Conservation (phyloP, 805 yeast species). For the Maudiozyma bulderi region DNA sequence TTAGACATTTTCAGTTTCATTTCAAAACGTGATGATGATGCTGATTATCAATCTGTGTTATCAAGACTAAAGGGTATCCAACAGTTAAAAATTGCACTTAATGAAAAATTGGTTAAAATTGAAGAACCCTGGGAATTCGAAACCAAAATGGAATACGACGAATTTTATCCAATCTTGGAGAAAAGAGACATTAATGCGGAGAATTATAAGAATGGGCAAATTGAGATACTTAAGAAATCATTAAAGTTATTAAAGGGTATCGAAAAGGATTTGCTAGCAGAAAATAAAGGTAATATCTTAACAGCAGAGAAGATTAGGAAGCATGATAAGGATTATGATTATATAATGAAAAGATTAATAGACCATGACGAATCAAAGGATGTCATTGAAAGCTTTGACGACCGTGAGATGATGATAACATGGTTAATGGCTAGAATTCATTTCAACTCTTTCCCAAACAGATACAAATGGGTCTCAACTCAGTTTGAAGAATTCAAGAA, state of each 20-base stretch:
- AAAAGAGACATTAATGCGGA: slow-evolving; percentile 27
- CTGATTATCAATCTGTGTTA: slow-evolving; percentile 31
- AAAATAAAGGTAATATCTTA: slow-evolving; percentile 35
- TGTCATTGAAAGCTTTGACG: slow-evolving; percentile 35
- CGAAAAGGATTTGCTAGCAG: slow-evolving; percentile 42
- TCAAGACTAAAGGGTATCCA: slow-evolving; percentile 51
- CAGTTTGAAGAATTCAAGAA: slow-evolving; percentile 4
- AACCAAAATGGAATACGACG: slow-evolving; percentile 7
- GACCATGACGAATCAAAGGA: slow-evolving; percentile 17
- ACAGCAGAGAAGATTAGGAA: slow-evolving; percentile 45
- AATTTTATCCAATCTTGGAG: slow-evolving; percentile 1
- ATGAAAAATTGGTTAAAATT: slow-evolving; percentile 31
- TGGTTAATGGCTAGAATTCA: slow-evolving; percentile 16
- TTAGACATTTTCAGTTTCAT: slow-evolving; percentile 27
- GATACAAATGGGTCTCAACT: slow-evolving; percentile 14
- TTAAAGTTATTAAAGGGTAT: slow-evolving; percentile 36
- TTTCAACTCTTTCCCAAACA: slow-evolving; percentile 7
- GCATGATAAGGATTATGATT: slow-evolving; percentile 39
- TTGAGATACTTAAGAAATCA: slow-evolving; percentile 35
- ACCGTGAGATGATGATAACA: slow-evolving; percentile 39
- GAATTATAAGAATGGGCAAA: slow-evolving; percentile 44
- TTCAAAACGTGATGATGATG: slow-evolving; percentile 22
- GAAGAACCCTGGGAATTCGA: neutral
- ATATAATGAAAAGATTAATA: slow-evolving; percentile 41
- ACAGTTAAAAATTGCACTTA: slow-evolving; percentile 44